These are phyloP conservation scores for Prunella vulgaris DNA, from an alignment of 257 asterid genomes.

Conservation along the genomic window DNA sequence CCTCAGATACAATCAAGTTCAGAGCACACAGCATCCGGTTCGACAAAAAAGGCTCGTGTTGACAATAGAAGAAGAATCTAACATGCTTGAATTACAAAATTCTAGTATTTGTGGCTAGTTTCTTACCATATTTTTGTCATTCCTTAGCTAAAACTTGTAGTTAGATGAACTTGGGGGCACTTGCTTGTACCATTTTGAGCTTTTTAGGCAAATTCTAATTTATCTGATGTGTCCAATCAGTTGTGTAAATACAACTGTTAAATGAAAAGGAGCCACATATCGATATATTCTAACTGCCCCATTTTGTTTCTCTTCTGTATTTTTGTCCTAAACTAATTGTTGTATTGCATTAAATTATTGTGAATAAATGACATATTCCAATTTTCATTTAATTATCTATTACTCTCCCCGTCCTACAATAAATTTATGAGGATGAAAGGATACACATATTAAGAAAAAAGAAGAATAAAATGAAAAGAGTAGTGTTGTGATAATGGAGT, in stretches of 20 bases:
- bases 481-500: too few relatives aligned
- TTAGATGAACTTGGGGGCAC: not conserved
- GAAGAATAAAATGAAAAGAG: too few relatives aligned
- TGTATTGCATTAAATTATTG: too few relatives aligned
- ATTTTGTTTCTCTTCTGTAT: too few relatives aligned
- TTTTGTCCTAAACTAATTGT: too few relatives aligned
- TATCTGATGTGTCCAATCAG: not conserved
- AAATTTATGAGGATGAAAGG: too few relatives aligned
- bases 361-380: too few relatives aligned
- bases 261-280: not conserved
- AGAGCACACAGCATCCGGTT: conserved; percentile 34
- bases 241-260: not conserved
- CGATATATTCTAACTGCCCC: not conserved
- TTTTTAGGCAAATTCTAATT: not conserved
- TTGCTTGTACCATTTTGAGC: not conserved
- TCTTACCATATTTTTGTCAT: not conserved
- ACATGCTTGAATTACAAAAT: not conserved
- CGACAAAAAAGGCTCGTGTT: conserved; percentile 55
- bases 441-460: too few relatives aligned
- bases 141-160: not conserved
- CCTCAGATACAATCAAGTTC: conserved; percentile 57
- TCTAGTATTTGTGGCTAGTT: not conserved
- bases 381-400: too few relatives aligned
- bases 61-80: conserved; percentile 79
- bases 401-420: too few relatives aligned